Evolutionary conservation across 2,329 filamentous ascomycete genomes (phyloP), one percentile per base, ranked within the genome.

Genomic region (Fusarium albosuccineum): DNA sequence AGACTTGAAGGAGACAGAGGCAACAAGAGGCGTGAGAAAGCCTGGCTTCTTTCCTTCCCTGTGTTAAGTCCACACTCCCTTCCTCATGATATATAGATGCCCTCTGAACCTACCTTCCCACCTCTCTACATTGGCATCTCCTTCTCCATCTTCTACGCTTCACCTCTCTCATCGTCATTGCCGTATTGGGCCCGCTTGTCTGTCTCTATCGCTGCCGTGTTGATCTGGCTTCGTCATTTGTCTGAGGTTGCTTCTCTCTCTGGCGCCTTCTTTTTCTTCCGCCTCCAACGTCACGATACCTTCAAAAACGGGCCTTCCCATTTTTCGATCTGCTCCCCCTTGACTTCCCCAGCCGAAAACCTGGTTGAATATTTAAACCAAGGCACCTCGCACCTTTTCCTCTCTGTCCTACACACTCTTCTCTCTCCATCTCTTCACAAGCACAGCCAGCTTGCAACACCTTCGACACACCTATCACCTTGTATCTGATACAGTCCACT

Each of bases 231-330:
- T 36, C 39, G 41, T 48, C 44, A 37, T 22, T 30, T 55, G 48
- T n/a, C 42, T 22, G 22, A 22, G 22, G 22, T 60, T 41, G 34
- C 39, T 36, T 54, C 53, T 58, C 56, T 53, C 4, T 22, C 22
- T 22, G 22, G 22, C 22, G 22, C 22, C 22, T 22, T 22, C 22
- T 22, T 22, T 22, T 22, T 22, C 22, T 22, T 22, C 22, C 60
- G 64, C 57, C 66, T 58, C 65, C 27, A 68, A 66, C 66, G 57
- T 53, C 26, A 51, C 37, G 53, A 68, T 66, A 62, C 45, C 30
- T 16, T 62, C 57, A 49, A 22, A 22, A 22, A 49, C 46, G 40
- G 26, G 49, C 50, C 44, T 66, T 57, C 49, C 51, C 22, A 22
- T 29, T 22, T 44, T 46, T 53, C 46, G 51, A 30, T 60, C 41